Evolutionary conservation across 805 yeast species (phyloP).

Genomic region (Candida methanosorbosa): DNA sequence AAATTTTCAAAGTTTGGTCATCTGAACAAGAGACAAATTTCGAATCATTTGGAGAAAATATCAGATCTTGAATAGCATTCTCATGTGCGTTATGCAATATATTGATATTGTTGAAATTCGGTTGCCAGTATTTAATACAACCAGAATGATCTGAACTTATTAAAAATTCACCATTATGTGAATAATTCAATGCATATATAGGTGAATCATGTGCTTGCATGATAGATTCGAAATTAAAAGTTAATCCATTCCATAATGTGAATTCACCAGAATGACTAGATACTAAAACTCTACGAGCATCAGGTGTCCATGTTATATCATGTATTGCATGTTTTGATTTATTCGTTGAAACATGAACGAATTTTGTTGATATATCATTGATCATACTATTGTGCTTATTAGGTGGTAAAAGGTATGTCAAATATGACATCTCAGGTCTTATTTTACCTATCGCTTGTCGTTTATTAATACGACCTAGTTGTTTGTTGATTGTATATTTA

Average conservation of each 20-base stretch:
- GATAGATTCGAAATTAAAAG: slow-evolving; percentile 91
- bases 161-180: slow-evolving; percentile 91
- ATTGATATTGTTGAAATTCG: slow-evolving; percentile 93
- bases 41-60: slow-evolving; percentile 84
- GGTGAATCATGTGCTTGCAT: slow-evolving; percentile 98
- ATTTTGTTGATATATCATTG: slow-evolving; percentile 65
- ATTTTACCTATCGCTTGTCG: slow-evolving; percentile 37
- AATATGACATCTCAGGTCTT: slow-evolving; percentile 61
- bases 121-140: slow-evolving; percentile 90
- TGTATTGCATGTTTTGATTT: slow-evolving; percentile 88
- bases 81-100: slow-evolving; percentile 62
- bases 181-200: slow-evolving; percentile 68
- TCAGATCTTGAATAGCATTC: slow-evolving; percentile 77
- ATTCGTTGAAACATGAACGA: slow-evolving; percentile 85
- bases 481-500: slow-evolving; percentile 45
- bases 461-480: slow-evolving; percentile 28
- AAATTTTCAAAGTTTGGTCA: slow-evolving; percentile 81
- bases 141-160: slow-evolving; percentile 93
- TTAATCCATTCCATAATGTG: slow-evolving; percentile 93
- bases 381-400: slow-evolving; percentile 37
- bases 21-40: slow-evolving; percentile 93
- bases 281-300: slow-evolving; percentile 82
- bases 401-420: slow-evolving; percentile 60
- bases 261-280: slow-evolving; percentile 93
- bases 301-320: slow-evolving; percentile 94